These are phyloP conservation scores for Aeminium ludgeri DNA, from an alignment of 495 filamentous ascomycete genomes.

Conservation along the genomic window DNA sequence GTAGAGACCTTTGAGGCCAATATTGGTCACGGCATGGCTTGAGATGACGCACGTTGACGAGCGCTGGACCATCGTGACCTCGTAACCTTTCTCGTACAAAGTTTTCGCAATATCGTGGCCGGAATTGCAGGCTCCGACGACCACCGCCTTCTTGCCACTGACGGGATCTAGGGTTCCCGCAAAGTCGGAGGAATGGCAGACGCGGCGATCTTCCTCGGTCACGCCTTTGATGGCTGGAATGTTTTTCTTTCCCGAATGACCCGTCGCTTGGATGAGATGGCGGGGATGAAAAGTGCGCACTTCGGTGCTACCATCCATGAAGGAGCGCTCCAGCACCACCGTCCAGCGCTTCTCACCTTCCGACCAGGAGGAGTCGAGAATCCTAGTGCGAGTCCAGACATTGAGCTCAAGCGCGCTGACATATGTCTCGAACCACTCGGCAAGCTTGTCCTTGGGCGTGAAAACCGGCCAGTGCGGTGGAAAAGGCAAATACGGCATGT, in stretches of 20 bases:
- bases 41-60: slow-evolving; percentile 56
- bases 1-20: slow-evolving; percentile 43
- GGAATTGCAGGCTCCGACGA: slow-evolving; percentile 70
- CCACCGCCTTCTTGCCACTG: slow-evolving; percentile 49
- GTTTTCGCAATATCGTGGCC: slow-evolving; percentile 73
- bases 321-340: too few relatives aligned
- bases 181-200: slow-evolving; percentile 55
- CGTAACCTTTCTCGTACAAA: slow-evolving; percentile 60
- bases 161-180: slow-evolving; percentile 29
- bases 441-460: slow-evolving; percentile 61
- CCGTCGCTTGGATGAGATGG: slow-evolving; percentile 56
- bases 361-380: slow-evolving; percentile 38
- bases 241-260: slow-evolving; percentile 54
- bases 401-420: slow-evolving; percentile 59
- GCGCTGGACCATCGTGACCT: slow-evolving; percentile 75
- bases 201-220: slow-evolving; percentile 40
- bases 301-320: slow-evolving; percentile 39
- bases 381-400: slow-evolving; percentile 46
- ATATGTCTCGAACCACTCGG: slow-evolving; percentile 62
- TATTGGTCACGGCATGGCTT: slow-evolving; percentile 34
- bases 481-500: slow-evolving; percentile 45
- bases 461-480: slow-evolving; percentile 43
- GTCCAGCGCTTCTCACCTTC: slow-evolving; percentile 41
- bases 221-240: slow-evolving; percentile 46
- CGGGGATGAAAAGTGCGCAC: slow-evolving; percentile 42